phyloP scores from a whole-genome alignment of 2,329 filamentous ascomycete species.

The Cladophialophora bantiana region DNA sequence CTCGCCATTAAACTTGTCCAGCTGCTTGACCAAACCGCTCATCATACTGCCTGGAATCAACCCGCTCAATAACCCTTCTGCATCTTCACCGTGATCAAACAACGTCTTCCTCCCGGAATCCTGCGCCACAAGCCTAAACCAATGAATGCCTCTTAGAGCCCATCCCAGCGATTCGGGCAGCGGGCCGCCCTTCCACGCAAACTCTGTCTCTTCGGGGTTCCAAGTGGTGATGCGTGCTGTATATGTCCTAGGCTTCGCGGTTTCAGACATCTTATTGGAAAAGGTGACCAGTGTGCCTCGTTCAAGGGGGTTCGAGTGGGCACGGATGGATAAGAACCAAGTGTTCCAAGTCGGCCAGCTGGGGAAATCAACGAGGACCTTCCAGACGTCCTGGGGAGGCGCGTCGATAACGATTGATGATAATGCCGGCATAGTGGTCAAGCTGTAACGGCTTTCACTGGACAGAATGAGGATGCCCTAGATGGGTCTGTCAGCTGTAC shows the following conservation, averaged over 20 bases:
- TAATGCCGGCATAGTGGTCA: conserved; percentile 15
- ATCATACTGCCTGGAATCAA: conserved; percentile 8
- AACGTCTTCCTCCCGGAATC: conserved; percentile 17
- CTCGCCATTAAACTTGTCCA: conserved; percentile 21
- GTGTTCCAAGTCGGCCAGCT: conserved; percentile 20
- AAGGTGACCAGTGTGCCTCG: conserved; percentile 19
- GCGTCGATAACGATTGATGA: conserved; percentile 17
- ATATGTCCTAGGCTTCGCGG: conserved; percentile 19
- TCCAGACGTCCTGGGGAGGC: conserved; percentile 18
- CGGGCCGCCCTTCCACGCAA: conserved; percentile 21
- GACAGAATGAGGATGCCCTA: neutral
- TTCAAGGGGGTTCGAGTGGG: conserved; percentile 1
- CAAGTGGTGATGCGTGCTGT: conserved; percentile 18
- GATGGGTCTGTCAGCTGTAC: neutral
- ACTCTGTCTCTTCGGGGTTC: conserved; percentile 18
- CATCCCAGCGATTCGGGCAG: conserved; percentile 12
- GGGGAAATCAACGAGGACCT: conserved; percentile 16
- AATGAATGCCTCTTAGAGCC: conserved; percentile 13
- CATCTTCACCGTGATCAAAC: conserved; percentile 16
- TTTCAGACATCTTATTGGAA: conserved; percentile 18
- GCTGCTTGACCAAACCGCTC: conserved; percentile 10
- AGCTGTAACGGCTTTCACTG: neutral
- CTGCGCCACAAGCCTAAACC: conserved; percentile 17
- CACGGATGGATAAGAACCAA: conserved; percentile 14
- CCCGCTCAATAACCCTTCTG: conserved; percentile 6